phyloP scores from a whole-genome alignment of 306 rosid genomes.

The Canavalia ensiformis region DNA sequence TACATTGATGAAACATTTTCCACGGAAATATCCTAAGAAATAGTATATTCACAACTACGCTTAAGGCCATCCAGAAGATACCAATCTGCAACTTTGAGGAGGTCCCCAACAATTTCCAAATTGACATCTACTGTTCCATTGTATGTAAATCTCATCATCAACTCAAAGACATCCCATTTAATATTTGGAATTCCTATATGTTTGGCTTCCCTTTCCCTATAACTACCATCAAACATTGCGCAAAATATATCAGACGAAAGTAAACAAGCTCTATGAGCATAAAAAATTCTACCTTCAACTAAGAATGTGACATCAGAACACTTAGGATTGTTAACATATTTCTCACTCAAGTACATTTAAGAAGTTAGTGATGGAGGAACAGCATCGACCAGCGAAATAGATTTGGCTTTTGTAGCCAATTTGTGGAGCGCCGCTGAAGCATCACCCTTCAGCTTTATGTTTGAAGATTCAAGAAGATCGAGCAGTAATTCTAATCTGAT shows the following conservation, averaged over 20 bases:
- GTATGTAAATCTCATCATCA: constrained; percentile 93
- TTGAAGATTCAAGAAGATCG: constrained; percentile 71
- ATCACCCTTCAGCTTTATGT: constrained; percentile 69
- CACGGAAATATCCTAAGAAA: constrained; percentile 68
- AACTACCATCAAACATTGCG: constrained; percentile 95
- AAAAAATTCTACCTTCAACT: constrained; percentile 87
- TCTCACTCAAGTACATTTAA: constrained; percentile 83
- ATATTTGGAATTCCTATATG: constrained; percentile 90
- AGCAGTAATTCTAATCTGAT: constrained; percentile 82
- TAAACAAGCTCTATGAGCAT: constrained; percentile 84
- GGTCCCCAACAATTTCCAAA: constrained; percentile 67
- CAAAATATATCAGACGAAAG: constrained; percentile 87
- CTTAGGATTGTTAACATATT: constrained; percentile 78
- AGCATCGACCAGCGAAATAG: constrained; percentile 67
- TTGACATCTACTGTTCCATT: constrained; percentile 63
- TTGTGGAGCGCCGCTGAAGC: constrained; percentile 83
- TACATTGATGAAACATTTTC: constrained; percentile 65
- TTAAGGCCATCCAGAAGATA: constrained; percentile 79
- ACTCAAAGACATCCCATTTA: constrained; percentile 88
- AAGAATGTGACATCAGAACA: constrained; percentile 86
- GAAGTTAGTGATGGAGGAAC: constrained; percentile 87
- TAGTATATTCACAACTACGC: constrained; percentile 66
- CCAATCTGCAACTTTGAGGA: constrained; percentile 82
- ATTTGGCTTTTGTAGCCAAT: constrained; percentile 73
- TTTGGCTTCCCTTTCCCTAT: constrained; percentile 68